phyloP scores from a whole-genome alignment of 371 early-diverging fungal species.

The Dinochytrium kinnereticum region DNA sequence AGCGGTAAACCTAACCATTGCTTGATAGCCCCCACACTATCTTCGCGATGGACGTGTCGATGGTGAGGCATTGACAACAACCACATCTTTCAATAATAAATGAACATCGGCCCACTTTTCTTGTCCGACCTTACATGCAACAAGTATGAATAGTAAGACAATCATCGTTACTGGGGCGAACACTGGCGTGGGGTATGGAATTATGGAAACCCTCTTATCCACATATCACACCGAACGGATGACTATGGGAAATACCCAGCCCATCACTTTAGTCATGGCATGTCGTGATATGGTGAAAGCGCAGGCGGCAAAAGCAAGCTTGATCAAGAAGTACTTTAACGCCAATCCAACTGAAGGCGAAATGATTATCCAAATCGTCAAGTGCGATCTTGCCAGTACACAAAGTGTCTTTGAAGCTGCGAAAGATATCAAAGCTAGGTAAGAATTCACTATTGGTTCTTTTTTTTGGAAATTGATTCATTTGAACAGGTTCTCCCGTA shows the following conservation, averaged over 20 bases:
- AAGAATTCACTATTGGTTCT: not conserved
- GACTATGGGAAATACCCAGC: slow-evolving; percentile 14
- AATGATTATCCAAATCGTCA: slow-evolving; percentile 42
- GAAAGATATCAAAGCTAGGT: slow-evolving; percentile 16
- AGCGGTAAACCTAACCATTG: no score
- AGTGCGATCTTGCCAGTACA: slow-evolving; percentile 23
- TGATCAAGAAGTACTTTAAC: slow-evolving; percentile 38
- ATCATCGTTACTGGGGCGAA: slow-evolving; percentile 72
- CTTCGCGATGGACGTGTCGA: no score
- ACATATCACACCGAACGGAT: not conserved
- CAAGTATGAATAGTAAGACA: slow-evolving; percentile 27
- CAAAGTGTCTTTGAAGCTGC: slow-evolving; percentile 18
- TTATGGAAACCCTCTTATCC: slow-evolving; percentile 65
- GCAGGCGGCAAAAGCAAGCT: slow-evolving; percentile 54
- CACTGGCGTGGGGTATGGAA: slow-evolving; percentile 77
- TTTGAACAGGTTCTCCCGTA: slow-evolving; percentile 51
- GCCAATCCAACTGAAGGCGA: slow-evolving; percentile 41
- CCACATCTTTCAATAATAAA: no score
- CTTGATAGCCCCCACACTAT: no score
- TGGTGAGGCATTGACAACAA: no score
- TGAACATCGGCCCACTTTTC: not conserved
- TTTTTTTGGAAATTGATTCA: slow-evolving; percentile 5
- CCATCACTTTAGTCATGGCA: slow-evolving; percentile 67
- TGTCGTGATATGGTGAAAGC: slow-evolving; percentile 74
- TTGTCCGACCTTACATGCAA: not conserved